These are phyloP conservation scores for Calonectria leucothoes DNA, from an alignment of 2,329 filamentous ascomycete genomes.

Conservation along the genomic window DNA sequence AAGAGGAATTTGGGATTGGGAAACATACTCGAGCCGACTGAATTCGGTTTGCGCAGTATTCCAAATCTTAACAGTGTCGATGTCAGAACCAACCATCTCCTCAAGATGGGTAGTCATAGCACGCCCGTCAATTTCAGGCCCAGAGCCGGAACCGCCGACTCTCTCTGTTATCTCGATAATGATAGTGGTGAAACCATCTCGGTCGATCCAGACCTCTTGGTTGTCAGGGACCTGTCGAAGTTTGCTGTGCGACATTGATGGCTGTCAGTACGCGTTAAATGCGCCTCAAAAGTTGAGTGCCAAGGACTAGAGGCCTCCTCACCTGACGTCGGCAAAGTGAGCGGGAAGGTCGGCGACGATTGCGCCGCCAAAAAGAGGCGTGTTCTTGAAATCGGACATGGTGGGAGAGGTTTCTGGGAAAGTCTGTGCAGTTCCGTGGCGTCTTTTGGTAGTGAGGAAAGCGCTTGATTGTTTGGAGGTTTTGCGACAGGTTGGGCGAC, in stretches of 20 bases:
- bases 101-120: constrained; percentile 77
- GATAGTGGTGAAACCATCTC: constrained; percentile 84
- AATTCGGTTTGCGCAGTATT: constrained; percentile 72
- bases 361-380: constrained; percentile 78
- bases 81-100: constrained; percentile 74
- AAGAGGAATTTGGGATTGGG: background rate
- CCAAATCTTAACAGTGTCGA: constrained; percentile 74
- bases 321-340: constrained; percentile 81
- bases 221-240: constrained; percentile 84
- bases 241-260: constrained; percentile 58
- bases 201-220: constrained; percentile 92
- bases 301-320: constrained; percentile 40
- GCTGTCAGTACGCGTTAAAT: constrained; percentile 16
- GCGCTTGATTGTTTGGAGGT: background rate
- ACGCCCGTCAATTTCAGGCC: constrained; percentile 73
- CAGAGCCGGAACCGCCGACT: constrained; percentile 67
- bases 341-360: constrained; percentile 75
- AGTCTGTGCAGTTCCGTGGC: background rate
- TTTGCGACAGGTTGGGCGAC: background rate
- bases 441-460: constrained; percentile 16
- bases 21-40: constrained; percentile 62
- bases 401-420: constrained; percentile 19
- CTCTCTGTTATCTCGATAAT: constrained; percentile 93
- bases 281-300: constrained; percentile 11
- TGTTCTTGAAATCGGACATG: constrained; percentile 68